Evolutionary conservation across 345 rosid genomes (phyloP), one percentile per base, ranked within the genome.

Genomic region (Aquilaria malaccensis): DNA sequence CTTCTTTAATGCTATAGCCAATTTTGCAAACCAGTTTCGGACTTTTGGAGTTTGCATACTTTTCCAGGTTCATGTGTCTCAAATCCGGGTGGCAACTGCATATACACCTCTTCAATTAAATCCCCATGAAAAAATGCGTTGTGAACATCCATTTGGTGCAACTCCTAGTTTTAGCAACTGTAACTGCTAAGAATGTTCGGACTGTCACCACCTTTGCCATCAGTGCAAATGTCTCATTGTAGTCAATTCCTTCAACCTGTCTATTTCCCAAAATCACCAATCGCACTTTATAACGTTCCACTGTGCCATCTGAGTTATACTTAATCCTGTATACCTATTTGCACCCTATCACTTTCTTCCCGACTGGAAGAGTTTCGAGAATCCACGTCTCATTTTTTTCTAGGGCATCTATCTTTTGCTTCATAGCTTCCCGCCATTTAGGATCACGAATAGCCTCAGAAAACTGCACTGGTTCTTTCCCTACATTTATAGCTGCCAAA

Each of bases 1-100:
- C 0, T n/a, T 10, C 6, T 2, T 5, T 6, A 60, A 9, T 7
- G 64, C 37, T 2, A 52, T 43, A 14, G 64, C 45, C 3, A 69
- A 65, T 30, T 52, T 70, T 2, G 60, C 33, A 45, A 50, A 70
- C 69, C 69, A 70, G 0, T 52, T 51, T 10, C 58, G 7, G 54
- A 11, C 2, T 52, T 45, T 2, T 3, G 15, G 0, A 52, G 33
- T 0, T 14, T 45, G 15, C 54, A 52, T 3, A 64, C 50, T 6
- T 12, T 50, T 0, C 49, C 33, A 29, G 2, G 9, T 9, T 1
- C 30, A 22, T 7, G 12, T 9, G 14, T 10, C 41, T 13, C 7
- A 13, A 13, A 50, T 2, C 11, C 55, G 41, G 41, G 6, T 41
- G 52, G 3, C 2, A 7, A n/a, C 4, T 50, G 4, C 54, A 50